Evolutionary conservation across 1,284 basidiomycete genomes (phyloP).

Genomic region (Macrocystidia cucumis): DNA sequence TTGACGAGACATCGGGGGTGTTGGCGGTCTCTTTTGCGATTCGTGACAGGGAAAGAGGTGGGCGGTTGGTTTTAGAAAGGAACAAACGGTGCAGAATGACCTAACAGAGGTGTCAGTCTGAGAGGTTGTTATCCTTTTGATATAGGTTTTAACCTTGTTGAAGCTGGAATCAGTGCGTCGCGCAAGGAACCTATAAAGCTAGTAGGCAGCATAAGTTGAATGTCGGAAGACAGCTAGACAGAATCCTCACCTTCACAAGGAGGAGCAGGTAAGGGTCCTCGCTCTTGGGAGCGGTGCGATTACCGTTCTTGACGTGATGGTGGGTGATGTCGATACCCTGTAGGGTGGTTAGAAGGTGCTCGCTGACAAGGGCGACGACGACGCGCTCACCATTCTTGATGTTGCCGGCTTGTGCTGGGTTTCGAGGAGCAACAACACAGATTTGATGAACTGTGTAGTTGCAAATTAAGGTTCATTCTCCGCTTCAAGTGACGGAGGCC

Average conservation of each 20-base stretch:
- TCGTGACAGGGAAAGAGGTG: slow-evolving; percentile 91
- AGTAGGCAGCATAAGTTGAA: slow-evolving; percentile 12
- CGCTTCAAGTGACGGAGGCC: slow-evolving; percentile 21
- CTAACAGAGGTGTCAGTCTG: too few relatives aligned
- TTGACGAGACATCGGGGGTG: slow-evolving; percentile 65
- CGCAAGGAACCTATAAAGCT: slow-evolving; percentile 99
- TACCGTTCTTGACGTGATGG: slow-evolving; percentile 99
- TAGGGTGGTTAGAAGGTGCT: slow-evolving; percentile 8
- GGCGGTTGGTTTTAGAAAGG: slow-evolving; percentile 96
- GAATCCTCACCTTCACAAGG: slow-evolving; percentile 82
- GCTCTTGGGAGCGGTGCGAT: slow-evolving; percentile 92
- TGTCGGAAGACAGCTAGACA: slow-evolving; percentile 3
- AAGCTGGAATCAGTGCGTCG: slow-evolving; percentile 94
- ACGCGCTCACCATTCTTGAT: slow-evolving; percentile 72
- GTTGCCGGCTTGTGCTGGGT: slow-evolving; percentile 45
- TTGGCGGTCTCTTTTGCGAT: slow-evolving; percentile 77
- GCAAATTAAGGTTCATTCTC: slow-evolving; percentile 29
- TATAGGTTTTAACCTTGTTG: slow-evolving; percentile 78
- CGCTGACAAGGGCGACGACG: slow-evolving; percentile 20
- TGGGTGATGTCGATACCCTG: slow-evolving; percentile 97
- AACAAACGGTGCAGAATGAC: slow-evolving; percentile 95
- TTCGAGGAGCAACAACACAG: slow-evolving; percentile 30
- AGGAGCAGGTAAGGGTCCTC: slow-evolving; percentile 99
- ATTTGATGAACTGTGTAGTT: slow-evolving; percentile 56
- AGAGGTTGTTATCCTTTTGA: too few relatives aligned